Base-by-base conservation (phyloP, 768 basidiomycete genomes). In the Mycena latifolia region DNA sequence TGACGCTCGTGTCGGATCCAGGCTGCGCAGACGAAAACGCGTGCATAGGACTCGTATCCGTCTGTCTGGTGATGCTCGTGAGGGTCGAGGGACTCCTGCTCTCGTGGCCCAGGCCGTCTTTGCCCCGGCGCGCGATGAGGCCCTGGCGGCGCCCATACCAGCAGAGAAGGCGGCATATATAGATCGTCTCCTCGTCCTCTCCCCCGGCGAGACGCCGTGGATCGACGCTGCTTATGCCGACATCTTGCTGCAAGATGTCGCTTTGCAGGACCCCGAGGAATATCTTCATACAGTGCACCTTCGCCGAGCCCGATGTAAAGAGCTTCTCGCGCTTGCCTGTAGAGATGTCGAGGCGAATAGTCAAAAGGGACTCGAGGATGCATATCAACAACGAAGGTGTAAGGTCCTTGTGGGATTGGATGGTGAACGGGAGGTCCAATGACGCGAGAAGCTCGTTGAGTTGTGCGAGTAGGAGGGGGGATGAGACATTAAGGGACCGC, bases 201-300 rank as follows among this genome's bases (percentile, higher is more conserved):
- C 92, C 92, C 3, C 80, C 76, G 0, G 91, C 92, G 5, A 94
- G 83, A 35, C 81, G 78, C 29, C 86, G 78, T 1, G 92, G 92
- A 64, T 94, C 92, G 37, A 93, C 75, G 35, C 83, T 81, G 65
- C 85, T 86, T 11, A 93, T 79, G 0, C 91, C 92, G 7, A 93
- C 84, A 64, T 91, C 88, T 55, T 77, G 76, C 33, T 76, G 71
- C 17, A 93, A 72, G 37, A 93, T 77, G 66, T 93, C 92, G 31
- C 80, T 84, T 65, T 92, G 89, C 8, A 94, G 81, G 8, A 92
- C 85, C 1, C 92, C 92, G 9, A 94, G 81, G 60, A 94, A 90
- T 4, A 93, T 81, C 71, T 93, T 92, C 82, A 91, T 89, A 33
- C 85, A 86, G 51, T 90, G 85, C 1, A 91, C 75, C 69, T 88